phyloP scores from a whole-genome alignment of 2,329 filamentous ascomycete genomes.

The Fusarium tuaranense region DNA sequence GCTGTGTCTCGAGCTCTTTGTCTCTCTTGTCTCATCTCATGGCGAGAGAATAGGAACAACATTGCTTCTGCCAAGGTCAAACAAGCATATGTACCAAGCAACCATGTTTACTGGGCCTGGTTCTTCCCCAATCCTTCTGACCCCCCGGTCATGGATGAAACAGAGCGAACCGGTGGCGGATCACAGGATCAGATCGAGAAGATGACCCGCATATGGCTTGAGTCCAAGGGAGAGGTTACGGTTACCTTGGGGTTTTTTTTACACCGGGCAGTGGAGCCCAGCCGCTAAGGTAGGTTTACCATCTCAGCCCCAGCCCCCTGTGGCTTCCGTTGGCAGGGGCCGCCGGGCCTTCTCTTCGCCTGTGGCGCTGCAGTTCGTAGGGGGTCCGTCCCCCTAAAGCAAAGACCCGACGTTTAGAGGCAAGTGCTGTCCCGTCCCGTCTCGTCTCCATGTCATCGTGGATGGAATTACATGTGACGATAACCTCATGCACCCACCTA shows the following conservation, averaged over 20 bases:
- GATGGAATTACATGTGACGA: slow-evolving; percentile 29
- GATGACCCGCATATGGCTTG: slow-evolving; percentile 23
- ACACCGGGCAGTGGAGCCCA: neutral
- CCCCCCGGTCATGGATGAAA: slow-evolving; percentile 23
- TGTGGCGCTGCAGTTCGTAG: slow-evolving; percentile 21
- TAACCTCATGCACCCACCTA: slow-evolving; percentile 16
- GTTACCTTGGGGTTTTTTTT: neutral
- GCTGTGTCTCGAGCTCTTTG: neutral
- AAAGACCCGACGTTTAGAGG: neutral
- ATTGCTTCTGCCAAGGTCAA: slow-evolving; percentile 1
- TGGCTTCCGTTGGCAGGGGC: slow-evolving; percentile 11
- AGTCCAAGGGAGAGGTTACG: neutral
- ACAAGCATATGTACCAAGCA: neutral
- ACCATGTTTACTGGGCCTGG: neutral
- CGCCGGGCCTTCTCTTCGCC: neutral
- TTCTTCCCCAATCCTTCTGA: neutral
- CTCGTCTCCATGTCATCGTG: neutral
- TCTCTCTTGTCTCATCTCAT: neutral
- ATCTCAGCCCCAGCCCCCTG: slow-evolving; percentile 18
- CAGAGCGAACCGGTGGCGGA: slow-evolving; percentile 17
- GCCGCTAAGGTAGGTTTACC: neutral
- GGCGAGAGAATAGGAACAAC: neutral
- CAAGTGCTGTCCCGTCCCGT: neutral
- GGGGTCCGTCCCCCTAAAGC: neutral
- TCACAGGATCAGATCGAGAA: slow-evolving; percentile 22